Evolutionary conservation across 139 green algal genomes (phyloP), one percentile per base, ranked within the genome.

Genomic region (Micractinium sp.): DNA sequence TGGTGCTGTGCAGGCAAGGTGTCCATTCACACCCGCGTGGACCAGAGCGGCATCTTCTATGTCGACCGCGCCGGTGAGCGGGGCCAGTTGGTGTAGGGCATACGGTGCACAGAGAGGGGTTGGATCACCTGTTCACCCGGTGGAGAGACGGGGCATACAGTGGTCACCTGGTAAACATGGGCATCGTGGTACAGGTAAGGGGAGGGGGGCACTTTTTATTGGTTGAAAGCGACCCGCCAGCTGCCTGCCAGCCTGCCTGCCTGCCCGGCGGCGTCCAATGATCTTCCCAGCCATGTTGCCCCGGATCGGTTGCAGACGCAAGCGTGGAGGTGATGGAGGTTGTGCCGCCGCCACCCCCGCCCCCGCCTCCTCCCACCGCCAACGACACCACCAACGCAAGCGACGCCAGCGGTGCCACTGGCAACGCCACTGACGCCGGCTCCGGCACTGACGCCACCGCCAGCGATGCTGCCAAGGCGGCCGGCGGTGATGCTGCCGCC

Each of bases 41-140:
- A 97, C 89, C 91, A 90, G 38, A 93, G 92, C 88, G 96, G 97
- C 38, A 47, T 98, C 61, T 86, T 99, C 29, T 84, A 81, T 16
- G 60, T 98, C 16, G 93, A 95, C 66, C 92, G 91, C 56, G 96
- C 94, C 13, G 96, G 97, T 91, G 85, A 25, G 75, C 20, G 14
- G 29, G 31, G 69, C 20, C 9, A 31, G 1, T 12, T 19, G 80
- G 53, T 38, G 16, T 29, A 76, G 27, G 29, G 22, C 16, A 29
- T 36, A 25, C 19, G 27, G 27, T 29, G 19, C 66, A 22, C 60
- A 16, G 60, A 66, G 60, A 66, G 15, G 16, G 60, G 60, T 66
- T 66, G 66, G 19, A 74, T 9, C 47, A 56, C 47, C 9, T 56
- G 47, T 56, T 56, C 47, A 56, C 47, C 73, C 29, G 12, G 73